These are phyloP conservation scores for Sporothrix brasiliensis DNA, from an alignment of 2,329 filamentous ascomycete genomes.

Conservation along the genomic window DNA sequence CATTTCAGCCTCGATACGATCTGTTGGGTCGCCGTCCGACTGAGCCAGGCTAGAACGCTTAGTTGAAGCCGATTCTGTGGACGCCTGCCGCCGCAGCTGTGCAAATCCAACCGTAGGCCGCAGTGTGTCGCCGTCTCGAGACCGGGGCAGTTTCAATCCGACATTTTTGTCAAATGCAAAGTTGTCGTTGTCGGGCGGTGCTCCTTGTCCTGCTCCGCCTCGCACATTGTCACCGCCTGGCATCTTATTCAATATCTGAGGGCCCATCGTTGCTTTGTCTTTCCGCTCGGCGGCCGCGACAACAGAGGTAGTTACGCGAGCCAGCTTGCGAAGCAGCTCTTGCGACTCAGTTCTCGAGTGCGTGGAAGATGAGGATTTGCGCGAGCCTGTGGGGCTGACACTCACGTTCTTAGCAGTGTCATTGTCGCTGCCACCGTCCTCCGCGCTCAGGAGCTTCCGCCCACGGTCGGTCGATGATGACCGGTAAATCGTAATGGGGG, in stretches of 20 bases:
- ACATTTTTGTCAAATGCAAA: background rate
- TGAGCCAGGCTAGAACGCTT: constrained; percentile 53
- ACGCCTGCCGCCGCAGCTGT: constrained; percentile 49
- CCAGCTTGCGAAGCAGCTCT: constrained; percentile 55
- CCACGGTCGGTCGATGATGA: constrained; percentile 28
- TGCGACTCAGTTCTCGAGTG: constrained; percentile 48
- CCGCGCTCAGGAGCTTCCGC: constrained; percentile 2
- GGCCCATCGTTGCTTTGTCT: constrained; percentile 2
- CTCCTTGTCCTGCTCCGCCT: background rate
- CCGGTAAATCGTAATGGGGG: constrained; percentile 48
- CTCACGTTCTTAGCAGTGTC: constrained; percentile 17
- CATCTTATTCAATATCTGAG: background rate
- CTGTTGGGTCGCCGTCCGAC: constrained; percentile 59
- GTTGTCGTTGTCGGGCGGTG: background rate
- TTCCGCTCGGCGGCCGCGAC: constrained; percentile 24
- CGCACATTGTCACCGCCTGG: constrained; percentile 24
- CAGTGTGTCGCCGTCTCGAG: constrained; percentile 36
- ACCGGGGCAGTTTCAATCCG: constrained; percentile 39
- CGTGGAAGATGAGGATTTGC: constrained; percentile 33
- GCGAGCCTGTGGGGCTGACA: constrained; percentile 33
- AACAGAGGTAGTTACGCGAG: constrained; percentile 43
- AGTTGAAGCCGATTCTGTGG: constrained; percentile 52
- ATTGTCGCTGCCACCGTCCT: constrained; percentile 28
- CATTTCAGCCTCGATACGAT: constrained; percentile 60
- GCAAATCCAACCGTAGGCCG: constrained; percentile 51